phyloP scores from a whole-genome alignment of 106 monocot species.

The Acanthochlamys bracteata region DNA sequence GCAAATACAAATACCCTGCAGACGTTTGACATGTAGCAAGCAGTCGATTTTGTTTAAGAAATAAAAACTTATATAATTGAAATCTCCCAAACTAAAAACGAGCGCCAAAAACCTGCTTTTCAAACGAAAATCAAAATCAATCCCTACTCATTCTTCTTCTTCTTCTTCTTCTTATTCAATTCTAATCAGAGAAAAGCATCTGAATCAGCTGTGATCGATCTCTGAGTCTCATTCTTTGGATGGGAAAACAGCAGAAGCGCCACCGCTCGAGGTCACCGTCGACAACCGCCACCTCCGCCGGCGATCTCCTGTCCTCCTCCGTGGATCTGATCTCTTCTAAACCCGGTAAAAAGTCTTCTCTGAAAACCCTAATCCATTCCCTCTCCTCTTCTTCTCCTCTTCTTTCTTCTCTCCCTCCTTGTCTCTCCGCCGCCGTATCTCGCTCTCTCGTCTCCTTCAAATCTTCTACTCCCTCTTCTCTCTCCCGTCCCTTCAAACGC shows the following conservation, averaged over 20 bases:
- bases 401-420: constrained; percentile 47
- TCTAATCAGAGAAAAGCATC: no score
- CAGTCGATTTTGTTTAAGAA: no score
- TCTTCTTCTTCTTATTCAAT: no score
- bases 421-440: constrained; percentile 38
- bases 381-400: constrained; percentile 38
- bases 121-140: no score
- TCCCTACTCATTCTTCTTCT: no score
- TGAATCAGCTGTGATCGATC: constrained; percentile 3
- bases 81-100: no score
- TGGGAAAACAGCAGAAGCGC: constrained; percentile 26
- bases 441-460: constrained; percentile 36
- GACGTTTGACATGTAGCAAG: no score
- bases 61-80: no score
- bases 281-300: constrained; percentile 13
- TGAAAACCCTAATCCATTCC: constrained; percentile 56
- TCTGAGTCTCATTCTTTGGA: neutral
- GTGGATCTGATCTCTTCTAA: constrained; percentile 18
- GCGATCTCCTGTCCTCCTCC: constrained; percentile 57
- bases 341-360: constrained; percentile 41
- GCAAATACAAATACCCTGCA: no score
- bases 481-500: constrained; percentile 35
- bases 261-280: constrained; percentile 15
- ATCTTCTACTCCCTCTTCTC: constrained; percentile 13
- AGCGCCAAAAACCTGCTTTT: no score